Evolutionary conservation across 495 filamentous ascomycete genomes (phyloP).

Genomic region (Penicillium cosmopolitanum): DNA sequence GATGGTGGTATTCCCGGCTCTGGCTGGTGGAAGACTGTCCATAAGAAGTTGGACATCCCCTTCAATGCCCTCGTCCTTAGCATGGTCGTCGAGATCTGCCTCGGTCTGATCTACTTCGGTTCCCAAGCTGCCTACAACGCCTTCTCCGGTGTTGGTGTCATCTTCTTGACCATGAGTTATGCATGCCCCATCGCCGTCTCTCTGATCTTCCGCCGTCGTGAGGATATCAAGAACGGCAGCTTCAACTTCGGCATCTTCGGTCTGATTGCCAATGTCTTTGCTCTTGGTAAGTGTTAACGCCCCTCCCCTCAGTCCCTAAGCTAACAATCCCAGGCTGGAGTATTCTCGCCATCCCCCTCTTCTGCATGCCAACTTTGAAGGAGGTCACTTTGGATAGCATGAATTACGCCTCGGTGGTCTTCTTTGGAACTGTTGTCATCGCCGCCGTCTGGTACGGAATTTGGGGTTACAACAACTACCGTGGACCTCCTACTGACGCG

Average conservation of each 20-base stretch:
- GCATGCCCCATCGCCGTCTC: constrained; percentile 56
- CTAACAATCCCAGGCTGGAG: constrained; percentile 55
- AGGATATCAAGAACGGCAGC: constrained; percentile 53
- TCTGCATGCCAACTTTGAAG: constrained; percentile 47
- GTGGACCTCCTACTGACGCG: constrained; percentile 33
- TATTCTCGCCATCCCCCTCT: constrained; percentile 57
- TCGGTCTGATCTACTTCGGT: constrained; percentile 62
- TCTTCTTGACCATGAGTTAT: constrained; percentile 59
- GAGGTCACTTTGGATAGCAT: constrained; percentile 43
- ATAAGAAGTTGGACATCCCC: constrained; percentile 54
- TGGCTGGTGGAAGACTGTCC: constrained; percentile 57
- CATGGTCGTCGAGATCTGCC: constrained; percentile 52
- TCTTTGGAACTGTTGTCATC: constrained; percentile 56
- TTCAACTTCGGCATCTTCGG: constrained; percentile 63
- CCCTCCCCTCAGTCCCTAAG: not conserved
- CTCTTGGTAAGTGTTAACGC: constrained; percentile 48
- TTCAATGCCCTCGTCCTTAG: constrained; percentile 54
- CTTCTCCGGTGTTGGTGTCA: constrained; percentile 63
- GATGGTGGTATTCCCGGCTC: constrained; percentile 64
- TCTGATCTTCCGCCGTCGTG: constrained; percentile 51
- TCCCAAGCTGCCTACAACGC: constrained; percentile 60
- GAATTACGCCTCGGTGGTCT: constrained; percentile 64
- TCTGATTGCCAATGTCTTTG: constrained; percentile 55
- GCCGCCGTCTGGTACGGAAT: constrained; percentile 62
- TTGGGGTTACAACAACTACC: constrained; percentile 53